These are phyloP conservation scores for Aspergillus olivimuriae DNA, from an alignment of 495 filamentous ascomycete species.

Conservation along the genomic window DNA sequence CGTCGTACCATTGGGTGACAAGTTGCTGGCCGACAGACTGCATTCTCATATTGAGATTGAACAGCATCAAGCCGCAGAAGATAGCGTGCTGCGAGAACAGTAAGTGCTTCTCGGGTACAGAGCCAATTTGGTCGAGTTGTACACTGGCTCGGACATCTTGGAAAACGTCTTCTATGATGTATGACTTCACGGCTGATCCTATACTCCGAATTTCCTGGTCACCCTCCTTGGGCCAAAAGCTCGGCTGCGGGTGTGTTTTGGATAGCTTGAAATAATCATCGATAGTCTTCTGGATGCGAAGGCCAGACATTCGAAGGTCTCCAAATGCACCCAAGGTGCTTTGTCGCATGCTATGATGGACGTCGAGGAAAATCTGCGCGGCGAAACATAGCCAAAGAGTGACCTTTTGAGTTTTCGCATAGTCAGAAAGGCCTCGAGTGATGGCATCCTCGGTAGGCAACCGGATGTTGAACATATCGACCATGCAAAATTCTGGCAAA, in stretches of 20 bases:
- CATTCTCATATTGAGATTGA: conserved; percentile 21
- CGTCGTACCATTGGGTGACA: conserved; percentile 24
- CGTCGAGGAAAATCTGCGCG: conserved; percentile 26
- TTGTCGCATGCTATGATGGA: conserved; percentile 27
- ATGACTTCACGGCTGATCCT: conserved; percentile 12
- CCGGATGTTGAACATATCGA: conserved; percentile 17
- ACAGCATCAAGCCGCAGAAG: conserved; percentile 22
- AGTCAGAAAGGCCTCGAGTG: conserved; percentile 23
- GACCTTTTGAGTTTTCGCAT: conserved; percentile 19
- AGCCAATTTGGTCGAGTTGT: conserved; percentile 1
- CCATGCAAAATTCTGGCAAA: conserved; percentile 26
- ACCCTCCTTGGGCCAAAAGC: conserved; percentile 25
- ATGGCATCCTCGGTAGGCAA: conserved; percentile 22
- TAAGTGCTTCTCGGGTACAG: conserved; percentile 20
- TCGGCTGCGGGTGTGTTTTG: conserved; percentile 17
- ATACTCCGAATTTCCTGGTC: conserved; percentile 20
- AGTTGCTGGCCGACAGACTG: conserved; percentile 21
- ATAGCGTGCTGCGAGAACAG: conserved; percentile 25
- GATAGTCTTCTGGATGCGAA: conserved; percentile 24
- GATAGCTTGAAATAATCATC: conserved; percentile 19
- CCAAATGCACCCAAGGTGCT: conserved; percentile 18
- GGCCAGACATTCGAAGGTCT: conserved; percentile 24
- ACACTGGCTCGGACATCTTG: conserved; percentile 10
- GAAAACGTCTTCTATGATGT: conserved; percentile 22
- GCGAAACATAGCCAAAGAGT: conserved; percentile 26